phyloP scores from a whole-genome alignment of 345 rosid genomes.

The Tarenaya hassleriana region DNA sequence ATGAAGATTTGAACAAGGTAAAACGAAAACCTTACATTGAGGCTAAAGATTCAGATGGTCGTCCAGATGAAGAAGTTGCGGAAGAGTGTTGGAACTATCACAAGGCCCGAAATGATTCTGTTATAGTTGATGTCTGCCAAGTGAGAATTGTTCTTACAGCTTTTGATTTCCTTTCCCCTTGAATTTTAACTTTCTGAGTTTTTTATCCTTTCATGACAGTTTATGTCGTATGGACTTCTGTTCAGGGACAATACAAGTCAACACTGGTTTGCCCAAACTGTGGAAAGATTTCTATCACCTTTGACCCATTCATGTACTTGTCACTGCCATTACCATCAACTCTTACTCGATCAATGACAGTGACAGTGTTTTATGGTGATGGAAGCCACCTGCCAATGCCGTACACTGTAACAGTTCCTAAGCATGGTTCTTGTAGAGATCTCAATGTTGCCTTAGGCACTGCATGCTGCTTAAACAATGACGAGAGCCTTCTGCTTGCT shows the following conservation, averaged over 20 bases:
- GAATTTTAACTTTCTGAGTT: constrained; percentile 10
- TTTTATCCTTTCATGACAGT: constrained; percentile 9
- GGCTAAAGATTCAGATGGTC: constrained; percentile 72
- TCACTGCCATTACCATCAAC: constrained; percentile 92
- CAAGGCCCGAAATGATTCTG: constrained; percentile 91
- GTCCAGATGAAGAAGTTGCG: constrained; percentile 85
- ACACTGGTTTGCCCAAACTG: constrained; percentile 91
- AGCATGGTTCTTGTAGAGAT: constrained; percentile 76
- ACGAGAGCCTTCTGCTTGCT: constrained; percentile 79
- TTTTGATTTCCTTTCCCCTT: constrained; percentile 11
- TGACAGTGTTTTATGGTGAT: constrained; percentile 70
- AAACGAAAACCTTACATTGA: constrained; percentile 91
- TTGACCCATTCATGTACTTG: constrained; percentile 95
- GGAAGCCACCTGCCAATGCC: constrained; percentile 88
- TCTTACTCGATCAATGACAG: constrained; percentile 68
- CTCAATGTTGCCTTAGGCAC: constrained; percentile 55
- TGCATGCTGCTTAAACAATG: constrained; percentile 72
- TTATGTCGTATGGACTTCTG: constrained; percentile 7
- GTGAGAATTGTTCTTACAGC: constrained; percentile 33
- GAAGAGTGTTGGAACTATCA: constrained; percentile 94
- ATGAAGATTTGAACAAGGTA: constrained; percentile 94
- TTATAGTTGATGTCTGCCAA: constrained; percentile 91
- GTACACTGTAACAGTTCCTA: constrained; percentile 68
- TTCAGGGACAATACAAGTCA: constrained; percentile 98
- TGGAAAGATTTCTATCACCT: constrained; percentile 83